Conservation (phyloP, 1,284 basidiomycete species). For the Rhodotorula sp. region DNA sequence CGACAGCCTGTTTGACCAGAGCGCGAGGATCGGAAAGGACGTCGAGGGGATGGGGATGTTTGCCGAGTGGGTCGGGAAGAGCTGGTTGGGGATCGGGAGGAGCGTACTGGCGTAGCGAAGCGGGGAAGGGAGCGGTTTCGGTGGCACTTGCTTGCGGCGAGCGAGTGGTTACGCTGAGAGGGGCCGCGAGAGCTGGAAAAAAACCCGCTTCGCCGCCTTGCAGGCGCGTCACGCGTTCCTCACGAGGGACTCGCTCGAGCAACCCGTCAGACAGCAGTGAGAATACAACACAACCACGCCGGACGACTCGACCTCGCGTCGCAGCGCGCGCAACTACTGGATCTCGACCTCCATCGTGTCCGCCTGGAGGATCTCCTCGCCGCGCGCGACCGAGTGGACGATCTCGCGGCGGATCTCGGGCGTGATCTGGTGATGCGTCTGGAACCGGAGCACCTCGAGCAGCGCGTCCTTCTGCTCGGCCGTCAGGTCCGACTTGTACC, state of each 20-base stretch:
- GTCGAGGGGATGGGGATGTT: conserved; percentile 16
- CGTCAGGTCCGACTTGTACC: conserved; percentile 94
- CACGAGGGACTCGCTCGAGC: too few relatives aligned
- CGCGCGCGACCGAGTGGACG: conserved; percentile 57
- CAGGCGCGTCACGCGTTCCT: too few relatives aligned
- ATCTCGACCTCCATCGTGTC: conserved; percentile 44
- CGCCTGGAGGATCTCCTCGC: conserved; percentile 46
- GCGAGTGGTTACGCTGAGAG: too few relatives aligned
- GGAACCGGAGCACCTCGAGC: conserved; percentile 85
- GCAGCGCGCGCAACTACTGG: conserved; percentile 1
- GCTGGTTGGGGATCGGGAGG: conserved; percentile 35
- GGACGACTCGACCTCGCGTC: not conserved
- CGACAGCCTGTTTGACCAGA: conserved; percentile 13
- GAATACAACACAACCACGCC: not conserved
- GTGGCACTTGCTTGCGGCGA: too few relatives aligned
- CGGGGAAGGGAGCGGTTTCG: too few relatives aligned
- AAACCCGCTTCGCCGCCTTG: too few relatives aligned
- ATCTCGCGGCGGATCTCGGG: conserved; percentile 86
- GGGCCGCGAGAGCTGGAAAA: too few relatives aligned
- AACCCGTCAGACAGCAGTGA: not conserved
- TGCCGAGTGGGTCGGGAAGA: conserved; percentile 30
- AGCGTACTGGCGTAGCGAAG: conserved; percentile 14
- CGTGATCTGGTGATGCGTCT: conserved; percentile 85
- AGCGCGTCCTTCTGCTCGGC: conserved; percentile 97
- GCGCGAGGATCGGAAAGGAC: conserved; percentile 1